Percentiles rank a stretch among this genome's conserved stretches.
These are phyloP conservation scores for Cyberlindnera americana DNA, from an alignment of 805 yeast species.

Conservation along the genomic window DNA sequence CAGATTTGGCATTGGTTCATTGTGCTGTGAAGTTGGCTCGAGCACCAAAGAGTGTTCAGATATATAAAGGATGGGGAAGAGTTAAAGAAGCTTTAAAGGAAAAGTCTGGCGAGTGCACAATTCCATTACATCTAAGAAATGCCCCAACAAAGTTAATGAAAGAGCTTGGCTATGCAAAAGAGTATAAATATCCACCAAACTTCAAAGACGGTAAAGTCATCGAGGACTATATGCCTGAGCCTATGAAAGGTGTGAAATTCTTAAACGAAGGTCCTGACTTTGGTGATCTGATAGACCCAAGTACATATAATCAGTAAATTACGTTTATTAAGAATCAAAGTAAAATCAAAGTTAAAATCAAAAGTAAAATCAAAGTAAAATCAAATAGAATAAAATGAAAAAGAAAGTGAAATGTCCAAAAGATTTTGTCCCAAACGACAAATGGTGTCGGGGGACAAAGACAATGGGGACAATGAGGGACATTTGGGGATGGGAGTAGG, in stretches of 20 bases:
- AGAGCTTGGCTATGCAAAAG: slow-evolving; percentile 79
- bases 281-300: slow-evolving; percentile 46
- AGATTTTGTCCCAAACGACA: too few species aligned
- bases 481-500: not conserved
- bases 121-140: slow-evolving; percentile 81
- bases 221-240: slow-evolving; percentile 76
- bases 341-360: too few species aligned
- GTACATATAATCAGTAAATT: too few species aligned
- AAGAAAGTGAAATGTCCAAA: too few species aligned
- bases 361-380: too few species aligned
- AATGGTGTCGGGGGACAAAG: too few species aligned
- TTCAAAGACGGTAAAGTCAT: slow-evolving; percentile 65
- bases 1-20: slow-evolving; percentile 83
- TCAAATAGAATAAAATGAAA: too few species aligned
- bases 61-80: slow-evolving; percentile 74
- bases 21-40: slow-evolving; percentile 87
- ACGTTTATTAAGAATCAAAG: too few species aligned
- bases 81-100: slow-evolving; percentile 55
- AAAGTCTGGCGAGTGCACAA: slow-evolving; percentile 52
- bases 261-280: slow-evolving; percentile 50
- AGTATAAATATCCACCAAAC: slow-evolving; percentile 87
- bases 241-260: slow-evolving; percentile 45
- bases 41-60: slow-evolving; percentile 82
- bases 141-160: slow-evolving; percentile 93
- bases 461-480: too few species aligned